Base-by-base conservation (phyloP, 352 stramenopile genomes). In the Phytopythium sindhum region DNA sequence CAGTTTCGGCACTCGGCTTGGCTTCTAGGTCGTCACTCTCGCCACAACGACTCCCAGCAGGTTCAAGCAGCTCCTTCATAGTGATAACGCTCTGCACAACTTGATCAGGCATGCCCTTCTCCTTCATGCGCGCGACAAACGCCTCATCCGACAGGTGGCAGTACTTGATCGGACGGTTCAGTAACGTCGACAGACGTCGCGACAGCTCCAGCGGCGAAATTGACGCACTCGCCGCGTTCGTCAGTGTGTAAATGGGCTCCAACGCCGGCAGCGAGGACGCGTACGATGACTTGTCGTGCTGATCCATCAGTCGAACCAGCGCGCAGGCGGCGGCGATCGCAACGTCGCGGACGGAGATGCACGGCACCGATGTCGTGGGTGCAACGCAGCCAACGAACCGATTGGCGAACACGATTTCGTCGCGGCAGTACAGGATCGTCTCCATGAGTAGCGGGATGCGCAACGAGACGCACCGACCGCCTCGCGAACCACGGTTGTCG, bases 371-470 rank as follows among this genome's bases (percentile, higher is more conserved):
- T 28, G 79, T 88, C 21, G 76, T 68, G 2, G 57, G 56, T 15
- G 52, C 61, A 35, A 90, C 90, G 57, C 78, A 88, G 26, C 79
- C 72, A 17, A 84, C 57, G 23, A 91, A 78, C 31, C 81, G 81
- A 28, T 77, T 81, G 4, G 79, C 82, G 45, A 86, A 93, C 33
- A 91, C 64, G 39, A 93, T 72, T 59, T 93, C 84, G 39, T 91
- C 82, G 24, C 80, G 84, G 57, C 82, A 91, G 57, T 89, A 86
- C 15, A 91, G 66, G 35, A 91, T 66, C 28, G 80, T 87, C 63
- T 93, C 84, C 84, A 93, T 91, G 45, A 91, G 68, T 28, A 91
- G 55, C 24, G 84, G 84, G 57, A 91, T 78, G 2, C 84, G 80
- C 21, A 93, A 66, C 52, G 69, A 78, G 29, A 93, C 74, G 67